Evolutionary conservation across 192 early-diverging fungal species (phyloP).

Genomic region (Geranomyces variabilis): DNA sequence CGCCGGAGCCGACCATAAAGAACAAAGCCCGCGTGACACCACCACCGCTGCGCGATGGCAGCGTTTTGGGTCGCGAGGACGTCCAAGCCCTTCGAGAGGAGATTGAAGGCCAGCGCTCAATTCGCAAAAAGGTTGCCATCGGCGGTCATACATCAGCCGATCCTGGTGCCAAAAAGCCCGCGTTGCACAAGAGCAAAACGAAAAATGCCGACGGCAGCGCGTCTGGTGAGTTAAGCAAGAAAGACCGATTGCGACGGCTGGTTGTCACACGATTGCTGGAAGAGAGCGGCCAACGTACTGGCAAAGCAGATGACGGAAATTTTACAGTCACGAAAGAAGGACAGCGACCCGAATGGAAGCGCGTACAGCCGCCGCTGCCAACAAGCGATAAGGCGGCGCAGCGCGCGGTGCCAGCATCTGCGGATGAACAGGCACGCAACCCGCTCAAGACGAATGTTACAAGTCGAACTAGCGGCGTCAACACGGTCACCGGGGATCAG

Average conservation of each 20-base stretch:
- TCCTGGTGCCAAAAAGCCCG: too few species aligned
- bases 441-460: too few species aligned
- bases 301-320: neutral
- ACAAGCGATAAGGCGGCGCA: too few species aligned
- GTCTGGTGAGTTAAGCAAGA: neutral
- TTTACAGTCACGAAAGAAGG: neutral
- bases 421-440: too few species aligned
- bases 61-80: slow-evolving; percentile 9
- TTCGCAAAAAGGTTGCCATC: too few species aligned
- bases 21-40: neutral
- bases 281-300: neutral
- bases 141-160: too few species aligned
- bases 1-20: neutral
- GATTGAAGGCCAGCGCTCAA: neutral
- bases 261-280: neutral
- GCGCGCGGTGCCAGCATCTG: too few species aligned
- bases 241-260: neutral
- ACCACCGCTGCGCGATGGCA: neutral
- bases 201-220: neutral
- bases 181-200: too few species aligned
- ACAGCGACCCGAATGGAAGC: neutral
- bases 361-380: neutral
- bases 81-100: neutral
- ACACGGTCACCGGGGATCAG: too few species aligned
- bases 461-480: too few species aligned